phyloP scores from a whole-genome alignment of 176 grass and related monocot species.

The Paspalum vaginatum region DNA sequence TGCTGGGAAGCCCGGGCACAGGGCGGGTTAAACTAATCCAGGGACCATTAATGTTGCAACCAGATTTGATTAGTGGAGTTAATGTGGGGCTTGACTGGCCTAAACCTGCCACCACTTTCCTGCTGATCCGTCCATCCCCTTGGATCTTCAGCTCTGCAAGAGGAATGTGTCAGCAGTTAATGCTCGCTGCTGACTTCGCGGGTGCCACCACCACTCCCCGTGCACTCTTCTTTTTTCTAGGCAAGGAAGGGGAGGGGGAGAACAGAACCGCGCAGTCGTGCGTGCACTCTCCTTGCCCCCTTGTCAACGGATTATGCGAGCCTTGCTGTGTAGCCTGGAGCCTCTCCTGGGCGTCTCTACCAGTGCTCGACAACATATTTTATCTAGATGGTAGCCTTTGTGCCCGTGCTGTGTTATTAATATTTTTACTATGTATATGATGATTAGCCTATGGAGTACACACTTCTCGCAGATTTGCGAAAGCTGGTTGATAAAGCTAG shows the following conservation, averaged over 20 bases:
- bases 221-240: conserved; percentile 43
- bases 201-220: conserved; percentile 22
- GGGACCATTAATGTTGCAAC: conserved; percentile 35
- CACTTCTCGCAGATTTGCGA: not conserved
- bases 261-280: not conserved
- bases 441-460: no score
- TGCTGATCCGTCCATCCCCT: conserved; percentile 18
- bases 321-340: no score
- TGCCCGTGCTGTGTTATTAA: not conserved
- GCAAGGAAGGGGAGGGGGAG: not conserved
- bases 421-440: no score
- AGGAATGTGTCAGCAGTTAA: conserved; percentile 53
- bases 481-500: not conserved
- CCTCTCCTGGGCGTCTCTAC: no score
- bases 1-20: conserved; percentile 30
- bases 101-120: not conserved
- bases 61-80: conserved; percentile 49
- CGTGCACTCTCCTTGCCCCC: conserved; percentile 14
- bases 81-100: conserved; percentile 38
- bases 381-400: not conserved
- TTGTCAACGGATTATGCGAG: not conserved
- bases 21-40: conserved; percentile 39
- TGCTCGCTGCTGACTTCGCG: conserved; percentile 45
- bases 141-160: conserved; percentile 39
- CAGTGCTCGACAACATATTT: no score